Evolutionary conservation across 495 filamentous ascomycete species (phyloP).

Genomic region (Saxophila tyrrhenica): DNA sequence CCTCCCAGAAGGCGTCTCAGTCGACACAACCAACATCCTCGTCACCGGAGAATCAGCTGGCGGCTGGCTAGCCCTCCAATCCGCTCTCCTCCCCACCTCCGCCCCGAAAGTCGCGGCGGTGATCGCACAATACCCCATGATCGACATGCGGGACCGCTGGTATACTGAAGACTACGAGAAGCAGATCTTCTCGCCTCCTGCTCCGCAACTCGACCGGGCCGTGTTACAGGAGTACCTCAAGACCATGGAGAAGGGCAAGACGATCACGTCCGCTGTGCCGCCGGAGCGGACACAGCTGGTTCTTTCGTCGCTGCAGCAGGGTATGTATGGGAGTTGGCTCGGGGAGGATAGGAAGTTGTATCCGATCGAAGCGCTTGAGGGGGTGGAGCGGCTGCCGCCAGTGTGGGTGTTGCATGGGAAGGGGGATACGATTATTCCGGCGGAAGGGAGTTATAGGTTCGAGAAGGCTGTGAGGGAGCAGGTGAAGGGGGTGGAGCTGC

Average conservation of each 20-base stretch:
- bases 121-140: constrained; percentile 17
- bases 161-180: not conserved
- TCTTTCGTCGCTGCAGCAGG: constrained; percentile 7
- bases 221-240: constrained; percentile 9
- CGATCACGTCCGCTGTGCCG: constrained; percentile 4
- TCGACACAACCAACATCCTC: constrained; percentile 12
- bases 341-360: constrained; percentile 6
- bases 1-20: not conserved
- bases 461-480: constrained; percentile 10
- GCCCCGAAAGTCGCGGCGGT: constrained; percentile 23
- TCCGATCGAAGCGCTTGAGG: constrained; percentile 13
- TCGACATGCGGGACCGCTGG: constrained; percentile 3
- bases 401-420: constrained; percentile 19
- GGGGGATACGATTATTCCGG: constrained; percentile 13
- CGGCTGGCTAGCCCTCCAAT: constrained; percentile 31
- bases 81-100: constrained; percentile 23
- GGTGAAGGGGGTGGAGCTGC: constrained; percentile 3
- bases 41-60: constrained; percentile 30
- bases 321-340: constrained; percentile 8
- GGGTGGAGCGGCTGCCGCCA: constrained; percentile 6
- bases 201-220: constrained; percentile 3
- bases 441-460: constrained; percentile 11
- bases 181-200: not conserved
- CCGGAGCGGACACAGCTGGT: constrained; percentile 3
- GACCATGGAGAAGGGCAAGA: constrained; percentile 1